Percentiles rank a stretch among this genome's conserved stretches.
phyloP scores from a whole-genome alignment of 345 rosid species.

The Leavenworthia alabamica region DNA sequence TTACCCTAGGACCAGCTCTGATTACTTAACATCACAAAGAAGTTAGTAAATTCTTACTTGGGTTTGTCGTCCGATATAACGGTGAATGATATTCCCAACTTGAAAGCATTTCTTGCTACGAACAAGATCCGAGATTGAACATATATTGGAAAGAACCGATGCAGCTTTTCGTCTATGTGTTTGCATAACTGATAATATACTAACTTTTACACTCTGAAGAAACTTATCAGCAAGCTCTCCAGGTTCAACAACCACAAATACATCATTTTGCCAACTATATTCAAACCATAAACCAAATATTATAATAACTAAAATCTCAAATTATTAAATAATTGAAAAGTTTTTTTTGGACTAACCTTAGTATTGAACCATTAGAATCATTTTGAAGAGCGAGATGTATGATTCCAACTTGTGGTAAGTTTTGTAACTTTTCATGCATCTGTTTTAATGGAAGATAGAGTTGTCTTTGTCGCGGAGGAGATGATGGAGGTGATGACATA shows the following conservation, averaged over 20 bases:
- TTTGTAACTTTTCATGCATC: constrained; percentile 85
- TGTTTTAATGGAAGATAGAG: constrained; percentile 68
- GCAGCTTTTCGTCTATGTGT: constrained; percentile 47
- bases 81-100: constrained; percentile 80
- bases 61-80: constrained; percentile 88
- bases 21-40: constrained; percentile 5
- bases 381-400: constrained; percentile 88
- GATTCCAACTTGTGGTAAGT: constrained; percentile 84
- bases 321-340: too few relatives aligned
- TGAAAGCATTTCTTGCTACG: constrained; percentile 65
- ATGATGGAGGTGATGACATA: constrained; percentile 65
- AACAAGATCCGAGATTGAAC: constrained; percentile 68
- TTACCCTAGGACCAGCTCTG: too few relatives aligned
- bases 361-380: constrained; percentile 67
- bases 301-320: neutral
- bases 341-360: constrained; percentile 64
- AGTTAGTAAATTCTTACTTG: constrained; percentile 50
- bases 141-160: constrained; percentile 56
- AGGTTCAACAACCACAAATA: constrained; percentile 97
- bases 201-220: constrained; percentile 72
- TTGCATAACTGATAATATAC: constrained; percentile 56
- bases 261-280: constrained; percentile 83
- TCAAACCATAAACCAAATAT: neutral
- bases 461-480: constrained; percentile 64
- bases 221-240: constrained; percentile 91